Base-by-base conservation (phyloP, 495 filamentous ascomycete genomes). In the Talaromyces proteolyticus region DNA sequence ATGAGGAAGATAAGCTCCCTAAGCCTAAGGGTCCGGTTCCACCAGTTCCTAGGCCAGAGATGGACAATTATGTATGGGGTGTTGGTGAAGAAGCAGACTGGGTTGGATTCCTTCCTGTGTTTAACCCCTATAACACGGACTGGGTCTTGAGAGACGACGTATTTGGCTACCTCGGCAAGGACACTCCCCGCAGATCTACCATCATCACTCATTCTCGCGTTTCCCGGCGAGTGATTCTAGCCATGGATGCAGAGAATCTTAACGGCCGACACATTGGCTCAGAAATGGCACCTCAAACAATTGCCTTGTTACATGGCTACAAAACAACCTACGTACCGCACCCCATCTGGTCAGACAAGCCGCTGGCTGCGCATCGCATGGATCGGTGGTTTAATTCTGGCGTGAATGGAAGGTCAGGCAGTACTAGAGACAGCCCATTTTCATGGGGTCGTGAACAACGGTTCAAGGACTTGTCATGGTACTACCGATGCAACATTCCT, bases 1-100 rank as follows among this genome's bases (percentile, higher is more conserved):
- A 72, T 1, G 70, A 73, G 12, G 42, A 25, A 21, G 40, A 44
- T 3, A 43, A 43, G 22, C 50, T 45, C 3, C 47, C 47, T 19
- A 25, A 34, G 34, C 47, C 47, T 1, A 49, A 40, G 38, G 86
- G 86, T 19, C 82, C 81, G 4, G 62, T 69, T 7, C 76, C 81
- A 0, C 85, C 84, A 18, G 74, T 79, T 0, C 44, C 56, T 11
- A 54, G 66, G 0, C 70, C 82, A 3, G 69, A 76, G 18, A 56
- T 81, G 3, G 87, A 90, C 60, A 59, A 79, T 29, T 88, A 83
- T 60, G 56, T 71, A 45, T 90, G 86, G 86, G 87, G 87, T 20
- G 78, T 87, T 14, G 83, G 77, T 44, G 86, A 89, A 65, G 83
- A 87, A 45, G 87, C 87, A 18, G 87, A 91, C 58, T 67, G 86